Base-by-base conservation (phyloP, 345 rosid species). In the Acer saccharum region DNA sequence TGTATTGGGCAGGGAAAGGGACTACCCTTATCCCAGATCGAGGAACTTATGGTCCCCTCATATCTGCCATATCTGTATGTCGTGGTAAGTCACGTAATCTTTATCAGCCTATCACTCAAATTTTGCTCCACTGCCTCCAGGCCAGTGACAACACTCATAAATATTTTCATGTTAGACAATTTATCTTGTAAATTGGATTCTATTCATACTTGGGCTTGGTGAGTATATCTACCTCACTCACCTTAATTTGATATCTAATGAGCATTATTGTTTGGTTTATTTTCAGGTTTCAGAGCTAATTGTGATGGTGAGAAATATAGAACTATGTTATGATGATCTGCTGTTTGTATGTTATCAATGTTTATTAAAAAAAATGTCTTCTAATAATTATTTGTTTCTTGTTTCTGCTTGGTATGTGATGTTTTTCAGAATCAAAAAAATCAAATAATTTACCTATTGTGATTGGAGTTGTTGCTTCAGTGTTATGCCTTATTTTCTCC, bases 21-120 rank as follows among this genome's bases (percentile, higher is more conserved):
- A 84, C 90, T 12, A 80, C 90, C 0, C 13, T n/a, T 44, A 76
- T 71, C 23, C 90, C 90, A 1, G 7, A 0, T 0, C 76, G 90
- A 6, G 87, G 87, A 75, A 54, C 55, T 3, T 86, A 88, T 72
- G 90, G 90, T 17, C 85, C 90, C 18, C 68, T 86, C 48, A 82
- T 88, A 25, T 86, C 91, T 2, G 89, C 89, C 54, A 81, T 88
- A 65, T 84, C 89, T 64, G 82, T 84, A 68, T 76, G 52, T 7
- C 72, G 81, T 11, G 81, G 91, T 82, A 66, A 80, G 46, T 68
- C 25, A 29, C 25, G 39, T 63, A 1, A 13, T 10, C 13, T 2
- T 29, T 57, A 18, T 46, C 3, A 1, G 46, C 18, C 21, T 35
- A 35, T 11, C 69, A 32, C 12, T 4, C 44, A 35, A 16, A 16